Evolutionary conservation across 2,329 filamentous ascomycete species (phyloP), one percentile per base, ranked within the genome.

Genomic region (Talaromyces sp.): DNA sequence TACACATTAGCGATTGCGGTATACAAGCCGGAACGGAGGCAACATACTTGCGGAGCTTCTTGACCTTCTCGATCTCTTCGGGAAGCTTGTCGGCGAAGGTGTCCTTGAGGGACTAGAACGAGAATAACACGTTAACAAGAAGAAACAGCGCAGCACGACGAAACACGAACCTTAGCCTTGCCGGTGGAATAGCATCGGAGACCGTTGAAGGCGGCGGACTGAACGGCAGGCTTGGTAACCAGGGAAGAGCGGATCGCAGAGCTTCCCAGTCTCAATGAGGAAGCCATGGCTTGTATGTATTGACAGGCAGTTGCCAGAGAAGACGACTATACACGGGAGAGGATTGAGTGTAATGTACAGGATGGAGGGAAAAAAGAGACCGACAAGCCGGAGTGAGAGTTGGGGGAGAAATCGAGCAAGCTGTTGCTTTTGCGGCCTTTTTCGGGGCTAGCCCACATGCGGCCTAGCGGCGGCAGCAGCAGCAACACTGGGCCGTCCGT

Each of bases 51-150:
- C 92, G 88, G 75, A 99, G 88, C 80, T 92, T 88, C 91, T 99
- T 99, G 85, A 99, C 92, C 87, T 98, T 91, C 83, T 99, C 95
- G 76, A 97, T 89, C 87, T 98, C 96, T 78, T 88, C 92, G 72
- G 95, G 95, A 66, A 99, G 85, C 75, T 93, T 89, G 79, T 95
- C 93, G 77, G 93, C 93, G 80, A 99, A 98, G 77, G 92, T 93
- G 80, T 99, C 95, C 85, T 99, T 99, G 77, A 99, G 83, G 71
- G 92, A 92, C 95, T 99, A 71, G 60, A 55, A 2, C 30, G 42
- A 49, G 55, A 62, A 57, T 62, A 28, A 30, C 63, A 55, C 33
- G 63, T 63, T 52, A 60, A 30, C 25, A 11, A 36, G n/a, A 1
- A 22, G 33, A 59, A 42, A 10, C 19, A 33, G 32, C 3, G 33